Evolutionary conservation across 2,329 filamentous ascomycete genomes (phyloP).

Genomic region (Sporothrix protearum): DNA sequence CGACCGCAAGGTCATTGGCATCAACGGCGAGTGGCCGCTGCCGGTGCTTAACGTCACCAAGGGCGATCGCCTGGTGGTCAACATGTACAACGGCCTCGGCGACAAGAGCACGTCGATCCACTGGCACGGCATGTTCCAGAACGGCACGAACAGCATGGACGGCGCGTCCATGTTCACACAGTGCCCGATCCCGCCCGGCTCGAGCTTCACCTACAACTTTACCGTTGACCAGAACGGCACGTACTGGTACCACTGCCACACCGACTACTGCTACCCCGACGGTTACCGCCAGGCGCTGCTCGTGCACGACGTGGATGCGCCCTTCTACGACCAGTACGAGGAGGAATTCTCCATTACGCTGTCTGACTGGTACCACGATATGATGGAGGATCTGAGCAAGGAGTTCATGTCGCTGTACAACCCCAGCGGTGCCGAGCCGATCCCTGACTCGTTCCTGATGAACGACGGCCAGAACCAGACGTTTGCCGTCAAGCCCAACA

Average conservation of each 20-base stretch:
- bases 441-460: slow-evolving; percentile 65
- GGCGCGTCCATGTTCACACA: slow-evolving; percentile 64
- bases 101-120: slow-evolving; percentile 62
- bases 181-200: slow-evolving; percentile 61
- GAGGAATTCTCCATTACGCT: slow-evolving; percentile 63
- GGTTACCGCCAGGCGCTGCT: slow-evolving; percentile 40
- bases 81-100: slow-evolving; percentile 56
- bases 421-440: slow-evolving; percentile 58
- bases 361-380: slow-evolving; percentile 68
- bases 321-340: slow-evolving; percentile 56
- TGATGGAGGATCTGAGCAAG: slow-evolving; percentile 47
- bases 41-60: slow-evolving; percentile 61
- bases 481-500: slow-evolving; percentile 60
- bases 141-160: slow-evolving; percentile 67
- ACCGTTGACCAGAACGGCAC: slow-evolving; percentile 59
- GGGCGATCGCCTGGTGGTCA: slow-evolving; percentile 60
- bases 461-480: slow-evolving; percentile 65
- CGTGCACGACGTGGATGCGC: slow-evolving; percentile 54
- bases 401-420: slow-evolving; percentile 53
- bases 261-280: slow-evolving; percentile 65
- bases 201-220: slow-evolving; percentile 67
- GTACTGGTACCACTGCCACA: slow-evolving; percentile 77
- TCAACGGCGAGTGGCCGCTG: slow-evolving; percentile 74
- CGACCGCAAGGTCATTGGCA: slow-evolving; percentile 65
- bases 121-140: slow-evolving; percentile 70